A percentile compares a stretch with the other conserved stretches of the same genome.
phyloP scores from a whole-genome alignment of 768 basidiomycete species.

The Leccinum aurantiacum region DNA sequence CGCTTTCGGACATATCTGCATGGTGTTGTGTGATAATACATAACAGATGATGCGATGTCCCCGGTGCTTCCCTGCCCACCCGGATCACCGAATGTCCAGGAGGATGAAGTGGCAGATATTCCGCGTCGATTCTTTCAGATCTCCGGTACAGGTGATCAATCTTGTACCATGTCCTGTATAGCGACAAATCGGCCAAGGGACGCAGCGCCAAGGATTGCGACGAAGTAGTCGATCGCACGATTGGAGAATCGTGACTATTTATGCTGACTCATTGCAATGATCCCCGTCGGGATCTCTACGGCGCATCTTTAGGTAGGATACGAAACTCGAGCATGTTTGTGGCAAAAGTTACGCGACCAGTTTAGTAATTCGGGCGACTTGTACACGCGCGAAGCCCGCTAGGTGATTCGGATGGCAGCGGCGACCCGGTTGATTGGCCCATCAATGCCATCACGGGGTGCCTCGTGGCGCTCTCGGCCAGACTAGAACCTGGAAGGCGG shows the following conservation, averaged over 20 bases:
- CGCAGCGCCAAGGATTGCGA: neutral
- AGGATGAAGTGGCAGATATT: neutral
- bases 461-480: slow-evolving; percentile 4
- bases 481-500: neutral
- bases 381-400: neutral
- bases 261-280: neutral
- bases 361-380: neutral
- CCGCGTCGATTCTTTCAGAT: slow-evolving; percentile 6
- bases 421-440: neutral
- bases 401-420: neutral
- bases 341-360: neutral
- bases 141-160: slow-evolving; percentile 4
- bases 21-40: no score
- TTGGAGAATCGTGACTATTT: neutral
- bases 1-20: no score
- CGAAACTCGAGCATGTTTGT: neutral
- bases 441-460: neutral
- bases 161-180: neutral
- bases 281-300: neutral
- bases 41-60: slow-evolving; percentile 21
- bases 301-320: neutral
- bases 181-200: neutral
- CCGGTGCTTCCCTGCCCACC: slow-evolving; percentile 11
- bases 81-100: neutral
- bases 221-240: neutral